Evolutionary conservation across 2,329 filamentous ascomycete species (phyloP), one percentile per base, ranked within the genome.

Genomic region (Diplodia scrobiculata): DNA sequence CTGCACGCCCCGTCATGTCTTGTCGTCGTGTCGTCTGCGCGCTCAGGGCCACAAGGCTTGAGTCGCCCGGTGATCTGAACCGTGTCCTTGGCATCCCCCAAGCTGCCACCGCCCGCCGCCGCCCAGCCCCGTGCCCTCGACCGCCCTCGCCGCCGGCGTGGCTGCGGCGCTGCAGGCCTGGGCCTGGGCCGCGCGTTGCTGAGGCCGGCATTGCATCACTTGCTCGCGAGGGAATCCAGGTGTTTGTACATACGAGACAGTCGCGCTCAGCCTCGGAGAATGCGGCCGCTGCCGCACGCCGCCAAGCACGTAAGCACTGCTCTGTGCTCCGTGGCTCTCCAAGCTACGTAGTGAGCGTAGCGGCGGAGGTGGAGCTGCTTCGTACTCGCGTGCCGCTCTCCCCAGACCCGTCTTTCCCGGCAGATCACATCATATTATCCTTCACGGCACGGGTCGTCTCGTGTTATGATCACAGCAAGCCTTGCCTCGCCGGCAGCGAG

Each of bases 1-100:
- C 64, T 66, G 54, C 64, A 50, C 48, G 64, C 54, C 64, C 55
- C 64, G 53, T 59, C 64, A 66, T 66, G 64, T 66, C 64, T 66
- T 66, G 64, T 45, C 51, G 63, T 55, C 51, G 63, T 55, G 50
- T 41, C 38, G 64, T 58, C 45, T 66, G 64, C 54, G 54, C 63
- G 52, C 38, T 14, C 27, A 48, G 41, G 38, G 63, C 38, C 25
- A 34, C 38, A 9, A 29, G 50, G 63, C 51, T 65, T 55, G 63
- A 65, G 63, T 65, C 53, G 63, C 63, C 34, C 58, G 58, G 58
- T 62, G 58, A 50, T 62, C 58, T 62, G 45, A 50, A 62, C 58
- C 29, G 32, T 32, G 34, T 34, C 58, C 58, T 62, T 62, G 58
- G 58, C 58, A 47, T 47, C 14, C 41, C 58, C 27, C 32, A 6